Conservation (phyloP, 2,329 filamentous ascomycete species). For the Fusarium chuoi region DNA sequence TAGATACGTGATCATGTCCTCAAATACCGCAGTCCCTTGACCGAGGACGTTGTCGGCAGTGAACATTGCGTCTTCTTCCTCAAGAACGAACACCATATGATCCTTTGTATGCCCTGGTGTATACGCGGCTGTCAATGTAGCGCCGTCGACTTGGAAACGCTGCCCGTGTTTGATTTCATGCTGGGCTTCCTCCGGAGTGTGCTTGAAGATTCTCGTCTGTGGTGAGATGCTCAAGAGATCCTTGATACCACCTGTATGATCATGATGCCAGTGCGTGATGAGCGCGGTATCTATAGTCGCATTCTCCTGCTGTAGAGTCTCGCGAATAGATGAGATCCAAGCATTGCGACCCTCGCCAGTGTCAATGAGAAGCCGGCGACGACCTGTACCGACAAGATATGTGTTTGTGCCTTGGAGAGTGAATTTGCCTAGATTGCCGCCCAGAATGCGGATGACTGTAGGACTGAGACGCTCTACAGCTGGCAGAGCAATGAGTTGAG, state of each 20-base stretch:
- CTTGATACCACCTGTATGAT: slow-evolving; percentile 81
- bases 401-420: slow-evolving; percentile 88
- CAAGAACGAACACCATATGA: slow-evolving; percentile 81
- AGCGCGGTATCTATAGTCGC: slow-evolving; percentile 76
- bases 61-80: slow-evolving; percentile 85
- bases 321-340: slow-evolving; percentile 76
- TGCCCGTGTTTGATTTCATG: slow-evolving; percentile 60
- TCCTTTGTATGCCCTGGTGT: slow-evolving; percentile 79
- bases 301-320: slow-evolving; percentile 73
- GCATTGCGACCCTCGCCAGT: slow-evolving; percentile 83
- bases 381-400: slow-evolving; percentile 85
- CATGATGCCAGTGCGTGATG: slow-evolving; percentile 91
- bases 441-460: slow-evolving; percentile 83
- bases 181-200: slow-evolving; percentile 65
- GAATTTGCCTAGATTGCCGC: slow-evolving; percentile 89
- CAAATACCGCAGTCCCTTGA: slow-evolving; percentile 87
- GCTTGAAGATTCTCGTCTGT: slow-evolving; percentile 72
- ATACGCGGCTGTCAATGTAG: slow-evolving; percentile 72
- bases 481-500: slow-evolving; percentile 71
- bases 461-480: slow-evolving; percentile 82
- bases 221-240: slow-evolving; percentile 76
- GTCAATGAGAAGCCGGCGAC: slow-evolving; percentile 82
- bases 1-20: slow-evolving; percentile 77
- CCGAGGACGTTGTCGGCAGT: slow-evolving; percentile 91
- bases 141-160: slow-evolving; percentile 66